phyloP scores from a whole-genome alignment of 495 filamentous ascomycete species.

The Neurospora sp. region DNA sequence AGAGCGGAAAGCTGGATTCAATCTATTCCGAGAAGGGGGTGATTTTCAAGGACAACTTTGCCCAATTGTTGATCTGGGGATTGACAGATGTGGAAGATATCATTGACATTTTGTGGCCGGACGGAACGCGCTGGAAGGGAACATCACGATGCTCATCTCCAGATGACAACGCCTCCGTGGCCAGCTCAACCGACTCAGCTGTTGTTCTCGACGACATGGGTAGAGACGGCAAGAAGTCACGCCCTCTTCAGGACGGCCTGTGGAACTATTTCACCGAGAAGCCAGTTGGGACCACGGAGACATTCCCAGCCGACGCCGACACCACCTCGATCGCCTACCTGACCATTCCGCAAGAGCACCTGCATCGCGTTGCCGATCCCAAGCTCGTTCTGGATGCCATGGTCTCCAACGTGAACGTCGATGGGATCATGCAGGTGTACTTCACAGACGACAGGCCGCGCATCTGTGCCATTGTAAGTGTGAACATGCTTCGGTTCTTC shows the following conservation, averaged over 20 bases:
- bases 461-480: constrained; percentile 8
- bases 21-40: constrained; percentile 2
- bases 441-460: constrained; percentile 6
- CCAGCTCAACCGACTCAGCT: neutral
- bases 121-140: constrained; percentile 8
- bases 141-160: neutral
- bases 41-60: constrained; percentile 13
- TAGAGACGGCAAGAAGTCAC: neutral
- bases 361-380: constrained; percentile 3
- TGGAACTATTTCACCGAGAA: constrained; percentile 6
- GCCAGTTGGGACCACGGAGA: constrained; percentile 3
- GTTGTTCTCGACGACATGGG: neutral
- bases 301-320: constrained; percentile 12
- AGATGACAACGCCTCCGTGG: neutral
- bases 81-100: constrained; percentile 9
- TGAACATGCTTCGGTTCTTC: constrained; percentile 16
- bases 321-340: constrained; percentile 18
- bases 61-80: constrained; percentile 16
- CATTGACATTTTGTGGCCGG: constrained; percentile 12
- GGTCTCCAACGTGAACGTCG: constrained; percentile 5
- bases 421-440: constrained; percentile 16
- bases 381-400: neutral
- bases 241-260: neutral
- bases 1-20: constrained; percentile 3
- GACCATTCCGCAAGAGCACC: constrained; percentile 6